Evolutionary conservation across 1,284 basidiomycete genomes (phyloP).

Genomic region (Ustilago tritici): DNA sequence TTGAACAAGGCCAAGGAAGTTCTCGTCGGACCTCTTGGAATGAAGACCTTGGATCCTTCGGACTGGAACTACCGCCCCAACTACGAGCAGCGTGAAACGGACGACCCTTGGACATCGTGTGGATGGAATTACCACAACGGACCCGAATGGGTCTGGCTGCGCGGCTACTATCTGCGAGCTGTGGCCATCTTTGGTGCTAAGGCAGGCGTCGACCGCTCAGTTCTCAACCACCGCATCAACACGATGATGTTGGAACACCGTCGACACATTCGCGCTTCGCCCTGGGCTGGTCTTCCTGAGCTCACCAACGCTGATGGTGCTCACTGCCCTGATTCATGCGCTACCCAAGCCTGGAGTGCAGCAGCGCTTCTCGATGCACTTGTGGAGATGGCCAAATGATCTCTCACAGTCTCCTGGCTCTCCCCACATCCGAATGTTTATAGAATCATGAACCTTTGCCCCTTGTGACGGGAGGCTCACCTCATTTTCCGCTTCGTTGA

Average conservation of each 20-base stretch:
- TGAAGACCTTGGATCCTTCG: slow-evolving; percentile 63
- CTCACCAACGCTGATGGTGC: slow-evolving; percentile 61
- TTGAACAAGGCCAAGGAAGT: slow-evolving; percentile 57
- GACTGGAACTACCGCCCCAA: slow-evolving; percentile 64
- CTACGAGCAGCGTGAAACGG: slow-evolving; percentile 62
- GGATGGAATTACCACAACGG: slow-evolving; percentile 73
- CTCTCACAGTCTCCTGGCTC: not conserved
- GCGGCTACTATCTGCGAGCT: slow-evolving; percentile 93
- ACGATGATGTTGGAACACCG: slow-evolving; percentile 55
- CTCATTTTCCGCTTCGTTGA: not conserved
- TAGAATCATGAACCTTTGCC: not conserved
- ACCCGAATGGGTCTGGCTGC: slow-evolving; percentile 92
- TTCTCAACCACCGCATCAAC: slow-evolving; percentile 55
- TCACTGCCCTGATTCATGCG: slow-evolving; percentile 61
- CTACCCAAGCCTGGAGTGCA: slow-evolving; percentile 65
- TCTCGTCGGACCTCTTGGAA: slow-evolving; percentile 58
- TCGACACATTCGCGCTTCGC: slow-evolving; percentile 45
- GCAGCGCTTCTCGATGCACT: slow-evolving; percentile 60
- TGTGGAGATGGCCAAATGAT: slow-evolving; percentile 51
- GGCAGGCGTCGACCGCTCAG: slow-evolving; percentile 34
- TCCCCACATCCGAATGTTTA: not conserved
- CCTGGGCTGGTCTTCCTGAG: slow-evolving; percentile 65
- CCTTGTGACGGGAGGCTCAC: not conserved
- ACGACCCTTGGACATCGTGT: slow-evolving; percentile 49
- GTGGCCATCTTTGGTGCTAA: slow-evolving; percentile 73